Base-by-base conservation (phyloP, 495 filamentous ascomycete species). In the Chlorociboria aeruginascens region DNA sequence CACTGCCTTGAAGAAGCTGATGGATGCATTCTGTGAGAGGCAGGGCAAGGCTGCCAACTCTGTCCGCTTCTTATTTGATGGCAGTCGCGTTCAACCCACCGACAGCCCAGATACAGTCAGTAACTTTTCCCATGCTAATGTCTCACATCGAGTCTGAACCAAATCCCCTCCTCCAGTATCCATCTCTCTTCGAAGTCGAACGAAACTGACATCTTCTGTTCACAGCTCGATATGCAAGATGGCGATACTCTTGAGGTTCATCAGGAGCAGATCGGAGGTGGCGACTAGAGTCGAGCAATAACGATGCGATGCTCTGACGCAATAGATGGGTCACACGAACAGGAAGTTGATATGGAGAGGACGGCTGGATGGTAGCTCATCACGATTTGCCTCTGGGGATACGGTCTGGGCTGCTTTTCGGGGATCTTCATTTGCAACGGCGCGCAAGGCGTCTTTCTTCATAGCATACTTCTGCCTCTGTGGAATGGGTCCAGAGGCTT, bases 1-100 rank as follows among this genome's bases (percentile, higher is more conserved):
- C 6, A 99, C 93, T 0, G 82, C 84, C 58, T 78, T 99, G 29
- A 90, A 93, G 69, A 99, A 99, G 73, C 69, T 99, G 34, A 99
- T 99, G 93, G 86, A 90, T 51, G 93, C 93, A 13, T 99, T 97
- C 67, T 99, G 93, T 63, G 93, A 97, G 51, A 79, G 93, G 2
- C 89, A 95, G 55, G 93, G 93, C 55, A 97, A 96, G 74, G 72
- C 79, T 10, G 65, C 77, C 3, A 72, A 72, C n/a, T 86, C 81
- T 3, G 92, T 96, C 32, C 82, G 93, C 16, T 99, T 99, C 65
- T 70, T 99, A 1, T 99, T 97, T 59, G 93, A 99, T 58, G 93
- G 93, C 12, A 81, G 82, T 50, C 79, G 93, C 25, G 93, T 99
- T 4, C 81, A 89, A 45, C 81, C 85, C 3, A 80, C 77, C 3